Base-by-base conservation (phyloP, 1,139 yeast genomes). In the Hyphopichia buzzinii region DNA sequence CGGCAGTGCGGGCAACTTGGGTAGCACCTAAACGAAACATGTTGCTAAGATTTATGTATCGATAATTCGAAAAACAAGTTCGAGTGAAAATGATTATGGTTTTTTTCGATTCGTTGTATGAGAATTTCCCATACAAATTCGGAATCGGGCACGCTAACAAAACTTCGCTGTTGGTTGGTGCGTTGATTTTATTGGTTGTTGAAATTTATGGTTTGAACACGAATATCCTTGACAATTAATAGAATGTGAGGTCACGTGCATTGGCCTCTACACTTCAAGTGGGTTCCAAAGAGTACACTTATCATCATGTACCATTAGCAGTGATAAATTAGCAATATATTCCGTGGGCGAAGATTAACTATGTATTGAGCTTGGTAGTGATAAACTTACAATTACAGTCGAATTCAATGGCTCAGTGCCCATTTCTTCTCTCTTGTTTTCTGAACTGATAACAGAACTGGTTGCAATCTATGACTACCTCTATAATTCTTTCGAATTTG, bases 11-110 rank as follows among this genome's bases (percentile, higher is more conserved):
- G 70, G 77, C 79, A 57, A 71, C 77, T 64, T 74, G 79, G 56
- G 67, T 63, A 57, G 78, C 77, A 66, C 81, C 77, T 72, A 78
- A 74, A 65, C 81, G 78, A 71, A 79, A 79, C 86, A 80, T 80
- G 49, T 44, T 58, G 24, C 16, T 30, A 30, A 10, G 45, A 36
- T 32, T 44, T 19, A 19, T 19, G 23, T 6, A 10, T 10, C 8
- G 23, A 19, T 19, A 19, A 19, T 19, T 19, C 23, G 23, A 19
- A 19, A 19, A 19, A 19, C 23, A 19, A 19, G 8, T 19, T 7
- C 10, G 23, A 7, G 23, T 19, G 23, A 19, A 19, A 19, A 19
- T 19, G 23, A 19, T 7, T 19, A 19, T 19, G 23, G 23, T 19
- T 19, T 19, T 19, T 19, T 19, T 19, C 23, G 23, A 19, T 19